These are phyloP conservation scores for Bisporella sp. DNA, from an alignment of 2,329 filamentous ascomycete genomes.

Conservation along the genomic window DNA sequence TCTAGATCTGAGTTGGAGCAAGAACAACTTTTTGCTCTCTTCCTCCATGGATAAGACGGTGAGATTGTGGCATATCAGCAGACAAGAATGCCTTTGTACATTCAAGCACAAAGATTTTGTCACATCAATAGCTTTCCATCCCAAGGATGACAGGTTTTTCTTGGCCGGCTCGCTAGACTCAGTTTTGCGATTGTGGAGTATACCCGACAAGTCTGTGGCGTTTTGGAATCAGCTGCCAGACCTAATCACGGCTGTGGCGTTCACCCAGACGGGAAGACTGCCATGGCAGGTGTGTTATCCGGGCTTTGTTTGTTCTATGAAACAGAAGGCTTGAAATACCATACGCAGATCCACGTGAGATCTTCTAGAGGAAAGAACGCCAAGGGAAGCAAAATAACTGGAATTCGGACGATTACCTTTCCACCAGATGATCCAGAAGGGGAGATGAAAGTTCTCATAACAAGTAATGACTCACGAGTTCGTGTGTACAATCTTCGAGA, in stretches of 20 bases:
- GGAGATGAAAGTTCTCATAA: constrained; percentile 79
- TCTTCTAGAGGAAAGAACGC: constrained; percentile 89
- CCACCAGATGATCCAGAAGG: constrained; percentile 46
- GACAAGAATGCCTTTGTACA: constrained; percentile 79
- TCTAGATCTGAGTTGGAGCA: constrained; percentile 93
- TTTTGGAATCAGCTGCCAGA: constrained; percentile 72
- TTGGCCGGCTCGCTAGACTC: constrained; percentile 87
- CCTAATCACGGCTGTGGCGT: constrained; percentile 89
- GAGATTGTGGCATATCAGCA: constrained; percentile 82
- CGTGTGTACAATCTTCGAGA: constrained; percentile 84
- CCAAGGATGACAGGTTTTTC: constrained; percentile 92
- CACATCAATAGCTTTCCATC: constrained; percentile 90
- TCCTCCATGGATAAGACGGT: constrained; percentile 99
- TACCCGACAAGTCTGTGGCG: constrained; percentile 90
- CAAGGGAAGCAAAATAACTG: constrained; percentile 95
- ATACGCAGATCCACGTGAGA: constrained; percentile 85
- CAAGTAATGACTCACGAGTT: constrained; percentile 90
- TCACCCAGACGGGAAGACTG: constrained; percentile 86
- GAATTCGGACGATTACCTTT: constrained; percentile 68
- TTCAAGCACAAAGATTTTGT: constrained; percentile 96
- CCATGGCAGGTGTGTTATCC: constrained; percentile 80
- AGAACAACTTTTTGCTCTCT: constrained; percentile 94
- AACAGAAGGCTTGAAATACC: constrained; percentile 79
- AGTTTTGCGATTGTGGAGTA: constrained; percentile 88
- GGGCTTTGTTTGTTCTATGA: constrained; percentile 88